Evolutionary conservation across 192 early-diverging fungal genomes (phyloP).

Genomic region (Umbelopsis sp.): DNA sequence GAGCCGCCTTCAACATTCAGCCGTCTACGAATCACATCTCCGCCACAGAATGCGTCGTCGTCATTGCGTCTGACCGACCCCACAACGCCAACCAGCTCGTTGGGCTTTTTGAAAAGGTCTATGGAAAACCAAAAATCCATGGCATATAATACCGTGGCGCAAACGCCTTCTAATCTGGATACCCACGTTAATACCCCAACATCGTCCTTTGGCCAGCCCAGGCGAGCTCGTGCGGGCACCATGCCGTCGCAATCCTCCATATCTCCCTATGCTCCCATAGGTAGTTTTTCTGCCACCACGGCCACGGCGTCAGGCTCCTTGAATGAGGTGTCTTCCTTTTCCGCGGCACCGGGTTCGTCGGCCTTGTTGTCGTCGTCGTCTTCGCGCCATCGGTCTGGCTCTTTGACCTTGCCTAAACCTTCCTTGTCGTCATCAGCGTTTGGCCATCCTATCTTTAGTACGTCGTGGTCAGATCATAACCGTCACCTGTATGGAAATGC

Average conservation of each 20-base stretch:
- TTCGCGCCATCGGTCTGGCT: constrained; percentile 31
- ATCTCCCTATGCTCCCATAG: constrained; percentile 11
- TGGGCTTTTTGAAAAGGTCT: constrained; percentile 7
- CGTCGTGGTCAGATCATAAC: constrained; percentile 2
- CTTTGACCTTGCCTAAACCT: constrained; percentile 27
- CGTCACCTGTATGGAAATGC: constrained; percentile 7
- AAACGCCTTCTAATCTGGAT: neutral
- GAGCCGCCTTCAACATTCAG: neutral
- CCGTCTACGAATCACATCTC: constrained; percentile 10
- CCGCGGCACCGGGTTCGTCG: constrained; percentile 2
- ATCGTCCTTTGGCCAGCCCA: constrained; percentile 1
- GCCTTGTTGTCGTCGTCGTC: constrained; percentile 16
- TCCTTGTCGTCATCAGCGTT: constrained; percentile 1
- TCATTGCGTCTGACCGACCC: constrained; percentile 14
- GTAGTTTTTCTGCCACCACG: neutral
- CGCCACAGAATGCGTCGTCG: constrained; percentile 12
- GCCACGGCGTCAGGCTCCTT: neutral
- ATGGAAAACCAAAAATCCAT: constrained; percentile 15
- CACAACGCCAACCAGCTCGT: constrained; percentile 7
- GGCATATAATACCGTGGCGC: neutral
- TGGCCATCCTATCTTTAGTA: constrained; percentile 7
- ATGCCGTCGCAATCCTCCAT: constrained; percentile 33
- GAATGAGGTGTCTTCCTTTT: neutral
- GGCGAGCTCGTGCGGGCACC: constrained; percentile 36
- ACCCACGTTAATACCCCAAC: neutral